Base-by-base conservation (phyloP, 352 stramenopile species). In the Pythium monospermum region DNA sequence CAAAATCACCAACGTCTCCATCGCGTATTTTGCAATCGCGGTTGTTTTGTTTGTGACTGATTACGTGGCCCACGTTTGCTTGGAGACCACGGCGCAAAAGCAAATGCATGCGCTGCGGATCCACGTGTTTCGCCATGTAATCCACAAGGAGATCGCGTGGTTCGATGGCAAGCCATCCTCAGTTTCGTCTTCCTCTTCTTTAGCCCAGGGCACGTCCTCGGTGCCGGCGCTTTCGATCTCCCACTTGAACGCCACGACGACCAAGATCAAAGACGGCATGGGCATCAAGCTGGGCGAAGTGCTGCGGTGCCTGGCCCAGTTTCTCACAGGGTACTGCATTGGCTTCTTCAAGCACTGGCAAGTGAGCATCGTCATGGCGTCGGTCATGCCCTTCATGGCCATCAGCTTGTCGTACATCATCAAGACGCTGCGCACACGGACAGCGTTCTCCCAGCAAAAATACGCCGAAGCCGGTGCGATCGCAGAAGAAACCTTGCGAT, bases 241-340 rank as follows among this genome's bases (percentile, higher is more conserved):
- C 4, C 40, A 63, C 10, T 33, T 73, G 0, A 56, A 53, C 21
- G 47, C 48, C 19, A 61, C 64, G n/a, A 73, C 66, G 0, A 39
- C 58, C n/a, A 65, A 60, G 44, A 71, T 73, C 38, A 68, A 71
- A 48, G 66, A 73, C 47, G 66, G 61, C 28, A 68, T 73, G 45
- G 63, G 63, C 45, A 47, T 62, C 27, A 67, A 67, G 40, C 40
- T 62, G 10, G 59, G 59, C 15, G 59, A 67, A 28, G 44, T 42
- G 21, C 28, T 67, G 33, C 52, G 59, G 2, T 67, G 45, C 18
- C 12, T 40, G 1, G 27, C 53, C 8, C 53, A 64, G 36, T 68
- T 64, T 18, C 10, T 43, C 31, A 42, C 41, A 8, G 59, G 59
- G 16, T 67, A 67, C 39, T 27, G 40, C 1, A 58, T 67, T 23